These are phyloP conservation scores for Anisodus tanguticus DNA, from an alignment of 257 asterid species.

Conservation along the genomic window DNA sequence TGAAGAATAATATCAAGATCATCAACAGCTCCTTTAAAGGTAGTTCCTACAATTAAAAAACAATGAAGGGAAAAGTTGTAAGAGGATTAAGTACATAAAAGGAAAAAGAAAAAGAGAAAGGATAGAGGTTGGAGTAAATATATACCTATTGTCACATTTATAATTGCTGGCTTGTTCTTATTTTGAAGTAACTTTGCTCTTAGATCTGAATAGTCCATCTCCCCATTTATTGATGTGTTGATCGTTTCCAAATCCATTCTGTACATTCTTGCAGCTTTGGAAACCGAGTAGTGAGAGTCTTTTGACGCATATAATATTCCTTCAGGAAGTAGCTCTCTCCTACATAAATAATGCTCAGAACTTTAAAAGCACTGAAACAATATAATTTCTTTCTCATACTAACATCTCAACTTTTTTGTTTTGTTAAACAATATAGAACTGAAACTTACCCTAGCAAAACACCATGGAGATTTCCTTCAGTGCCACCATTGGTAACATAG, in stretches of 20 bases:
- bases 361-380: not conserved
- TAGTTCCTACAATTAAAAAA: slow-evolving; percentile 37
- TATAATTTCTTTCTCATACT: not conserved
- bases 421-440: no score
- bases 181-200: slow-evolving; percentile 27
- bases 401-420: no score
- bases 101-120: not conserved
- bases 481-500: slow-evolving; percentile 39
- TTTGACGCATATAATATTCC: slow-evolving; percentile 34
- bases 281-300: slow-evolving; percentile 28
- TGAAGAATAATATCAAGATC: slow-evolving; percentile 40
- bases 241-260: slow-evolving; percentile 28
- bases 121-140: not conserved
- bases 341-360: not conserved
- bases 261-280: slow-evolving; percentile 36
- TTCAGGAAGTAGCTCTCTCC: slow-evolving; percentile 33
- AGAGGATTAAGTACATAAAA: not conserved
- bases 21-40: slow-evolving; percentile 50
- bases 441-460: slow-evolving; percentile 36
- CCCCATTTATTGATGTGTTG: slow-evolving; percentile 27
- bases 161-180: slow-evolving; percentile 33
- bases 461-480: slow-evolving; percentile 41
- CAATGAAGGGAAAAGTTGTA: not conserved
- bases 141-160: slow-evolving; percentile 34
- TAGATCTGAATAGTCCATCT: slow-evolving; percentile 29